Base-by-base conservation (phyloP, 179 eudicot species). In the Actinidia arguta region DNA sequence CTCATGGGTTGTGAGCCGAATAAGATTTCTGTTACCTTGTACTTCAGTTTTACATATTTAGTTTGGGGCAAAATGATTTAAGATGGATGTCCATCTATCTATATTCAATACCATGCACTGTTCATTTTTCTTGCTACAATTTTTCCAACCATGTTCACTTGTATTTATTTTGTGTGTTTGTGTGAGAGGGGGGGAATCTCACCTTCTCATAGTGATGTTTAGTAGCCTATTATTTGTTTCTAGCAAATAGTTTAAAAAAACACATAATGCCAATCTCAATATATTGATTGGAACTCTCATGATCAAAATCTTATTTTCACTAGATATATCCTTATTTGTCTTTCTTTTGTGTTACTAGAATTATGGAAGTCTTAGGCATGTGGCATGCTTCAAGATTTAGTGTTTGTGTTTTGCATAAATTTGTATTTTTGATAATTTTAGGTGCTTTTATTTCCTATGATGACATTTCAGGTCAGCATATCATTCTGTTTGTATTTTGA, bases 281-380 rank as follows among this genome's bases (percentile, higher is more conserved):
- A 98, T 84, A 98, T 97, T 80, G 99, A 97, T 88, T 97, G 99
- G 99, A 97, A 92, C 85, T 93, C 99, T 58, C 93, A 91, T 75
- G 94, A 97, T 87, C 92, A 89, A 80, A 93, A 97, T 82, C 90
- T 89, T 82, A 95, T 97, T 66, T 81, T 97, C 75, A 97, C 99
- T 59, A 98, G 99, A 98, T 97, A 93, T 44, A 62, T 31, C 56
- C 48, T 42, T 47, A 1, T 24, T 62, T 59, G 20, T 50, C 52
- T 22, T 66, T 68, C 42, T 48, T 78, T 0, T 42, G 14, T 12
- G 6, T 69, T 3, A 36, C 1, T 12, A 42, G 39, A 17, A 4
- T 52, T 81, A 51, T 55, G 78, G 51, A 27, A 44, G 24, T 69
- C 46, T 52, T 27, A 17, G 47, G 56, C 52, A 18, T 70, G 14